These are phyloP conservation scores for Chlorella sp. DNA, from an alignment of 139 green algal genomes.

Conservation along the genomic window DNA sequence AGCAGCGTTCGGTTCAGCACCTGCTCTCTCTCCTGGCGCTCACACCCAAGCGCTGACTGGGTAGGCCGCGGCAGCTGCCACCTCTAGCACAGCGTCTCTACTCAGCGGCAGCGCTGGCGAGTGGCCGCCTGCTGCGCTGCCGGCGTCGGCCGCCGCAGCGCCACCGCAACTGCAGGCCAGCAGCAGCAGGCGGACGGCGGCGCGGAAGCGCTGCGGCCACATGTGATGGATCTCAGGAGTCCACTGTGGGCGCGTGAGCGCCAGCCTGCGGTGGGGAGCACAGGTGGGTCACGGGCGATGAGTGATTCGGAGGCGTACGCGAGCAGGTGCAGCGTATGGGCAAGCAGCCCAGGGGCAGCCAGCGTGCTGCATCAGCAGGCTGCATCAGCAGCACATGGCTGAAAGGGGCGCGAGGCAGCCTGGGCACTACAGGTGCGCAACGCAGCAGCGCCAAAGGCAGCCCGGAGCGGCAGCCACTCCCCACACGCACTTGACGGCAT, in stretches of 20 bases:
- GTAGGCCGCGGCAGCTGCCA: background rate
- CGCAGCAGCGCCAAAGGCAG: too few relatives aligned
- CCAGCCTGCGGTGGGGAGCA: background rate
- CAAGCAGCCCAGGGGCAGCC: background rate
- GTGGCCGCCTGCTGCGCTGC: background rate
- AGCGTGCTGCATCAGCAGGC: background rate
- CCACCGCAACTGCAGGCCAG: background rate
- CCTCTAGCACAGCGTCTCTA: background rate
- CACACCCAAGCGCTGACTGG: conserved; percentile 4
- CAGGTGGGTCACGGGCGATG: too few relatives aligned
- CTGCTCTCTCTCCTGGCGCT: background rate
- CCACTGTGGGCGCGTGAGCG: background rate
- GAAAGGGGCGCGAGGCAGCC: background rate
- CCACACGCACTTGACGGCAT: conserved; percentile 10
- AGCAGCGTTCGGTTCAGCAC: too few relatives aligned
- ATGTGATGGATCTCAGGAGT: background rate
- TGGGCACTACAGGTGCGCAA: too few relatives aligned
- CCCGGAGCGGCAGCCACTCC: background rate
- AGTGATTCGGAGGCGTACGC: too few relatives aligned
- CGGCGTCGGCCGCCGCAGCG: too few relatives aligned
- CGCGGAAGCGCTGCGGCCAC: conserved; percentile 7
- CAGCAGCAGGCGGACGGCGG: background rate
- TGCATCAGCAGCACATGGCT: background rate
- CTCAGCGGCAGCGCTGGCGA: background rate
- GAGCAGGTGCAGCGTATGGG: too few relatives aligned